Conservation (phyloP, 352 stramenopile species). For the Phytophthora hybrid region DNA sequence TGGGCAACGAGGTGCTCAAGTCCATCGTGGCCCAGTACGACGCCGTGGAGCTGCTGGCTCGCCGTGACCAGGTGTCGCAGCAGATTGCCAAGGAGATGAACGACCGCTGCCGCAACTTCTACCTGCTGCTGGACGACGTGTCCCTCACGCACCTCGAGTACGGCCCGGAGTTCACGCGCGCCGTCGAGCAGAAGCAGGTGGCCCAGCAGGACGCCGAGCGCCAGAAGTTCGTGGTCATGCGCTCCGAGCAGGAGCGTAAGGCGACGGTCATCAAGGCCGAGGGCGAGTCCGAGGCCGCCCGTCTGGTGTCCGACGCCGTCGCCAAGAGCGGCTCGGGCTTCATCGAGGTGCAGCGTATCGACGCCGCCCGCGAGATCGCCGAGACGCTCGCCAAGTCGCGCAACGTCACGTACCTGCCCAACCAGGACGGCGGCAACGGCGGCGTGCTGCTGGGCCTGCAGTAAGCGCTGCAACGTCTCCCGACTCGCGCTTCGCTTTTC, state of each 20-base stretch:
- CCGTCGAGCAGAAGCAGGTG: constrained; percentile 99
- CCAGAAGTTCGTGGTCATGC: constrained; percentile 99
- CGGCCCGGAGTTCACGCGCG: constrained; percentile 98
- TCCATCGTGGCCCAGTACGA: constrained; percentile 98
- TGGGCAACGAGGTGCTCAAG: constrained; percentile 97
- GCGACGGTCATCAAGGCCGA: constrained; percentile 93
- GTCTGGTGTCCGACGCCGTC: constrained; percentile 98
- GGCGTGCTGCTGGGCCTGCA: constrained; percentile 88
- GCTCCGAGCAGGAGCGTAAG: constrained; percentile 98
- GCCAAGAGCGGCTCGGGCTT: constrained; percentile 97
- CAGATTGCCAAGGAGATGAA: constrained; percentile 98
- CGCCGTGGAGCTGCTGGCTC: constrained; percentile 98
- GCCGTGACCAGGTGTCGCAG: constrained; percentile 97
- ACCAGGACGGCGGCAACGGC: constrained; percentile 85
- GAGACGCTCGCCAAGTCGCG: constrained; percentile 96
- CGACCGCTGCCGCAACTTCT: constrained; percentile 97
- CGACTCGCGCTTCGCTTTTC: constrained; percentile 9
- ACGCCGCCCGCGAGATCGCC: constrained; percentile 99
- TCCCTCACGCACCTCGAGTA: constrained; percentile 99
- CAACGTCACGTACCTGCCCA: constrained; percentile 99
- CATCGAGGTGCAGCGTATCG: constrained; percentile 99
- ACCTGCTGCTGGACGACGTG: constrained; percentile 99
- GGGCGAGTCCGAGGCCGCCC: constrained; percentile 98
- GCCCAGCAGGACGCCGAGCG: constrained; percentile 99
- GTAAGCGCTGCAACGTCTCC: constrained; percentile 39